Conservation (phyloP, 768 basidiomycete species). For the Lactifluus rugatus region DNA sequence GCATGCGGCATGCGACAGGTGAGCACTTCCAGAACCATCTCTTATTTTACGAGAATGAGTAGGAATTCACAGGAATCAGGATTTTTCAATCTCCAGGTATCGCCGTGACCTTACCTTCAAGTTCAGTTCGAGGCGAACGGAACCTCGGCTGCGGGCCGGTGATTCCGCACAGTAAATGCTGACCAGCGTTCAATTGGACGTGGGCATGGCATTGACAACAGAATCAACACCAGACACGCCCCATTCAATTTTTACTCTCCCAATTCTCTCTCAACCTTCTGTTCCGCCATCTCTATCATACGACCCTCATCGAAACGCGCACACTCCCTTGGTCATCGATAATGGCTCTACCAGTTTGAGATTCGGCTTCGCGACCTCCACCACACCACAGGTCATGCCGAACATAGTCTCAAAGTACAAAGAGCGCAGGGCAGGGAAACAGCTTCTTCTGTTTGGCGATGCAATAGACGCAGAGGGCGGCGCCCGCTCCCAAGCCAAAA, state of each 20-base stretch:
- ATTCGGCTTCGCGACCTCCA: conserved; percentile 69
- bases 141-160: not conserved
- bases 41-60: not conserved
- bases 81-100: too few relatives aligned
- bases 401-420: conserved; percentile 83
- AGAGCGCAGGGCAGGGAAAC: conserved; percentile 76
- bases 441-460: conserved; percentile 79
- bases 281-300: conserved; percentile 6
- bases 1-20: not conserved
- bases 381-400: conserved; percentile 46
- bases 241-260: conserved; percentile 1
- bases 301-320: conserved; percentile 11
- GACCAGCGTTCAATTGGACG: too few relatives aligned
- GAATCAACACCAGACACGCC: not conserved
- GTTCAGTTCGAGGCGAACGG: too few relatives aligned
- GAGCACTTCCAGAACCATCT: not conserved
- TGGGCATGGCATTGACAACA: not conserved
- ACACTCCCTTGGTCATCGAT: conserved; percentile 74
- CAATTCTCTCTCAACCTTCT: conserved; percentile 11
- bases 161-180: not conserved
- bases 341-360: conserved; percentile 78
- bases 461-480: conserved; percentile 82
- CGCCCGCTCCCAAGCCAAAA: conserved; percentile 65
- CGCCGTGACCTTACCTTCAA: too few relatives aligned
- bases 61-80: not conserved